Conservation (phyloP, 2,329 filamentous ascomycete species). For the Pseudogymnoascus sp. region DNA sequence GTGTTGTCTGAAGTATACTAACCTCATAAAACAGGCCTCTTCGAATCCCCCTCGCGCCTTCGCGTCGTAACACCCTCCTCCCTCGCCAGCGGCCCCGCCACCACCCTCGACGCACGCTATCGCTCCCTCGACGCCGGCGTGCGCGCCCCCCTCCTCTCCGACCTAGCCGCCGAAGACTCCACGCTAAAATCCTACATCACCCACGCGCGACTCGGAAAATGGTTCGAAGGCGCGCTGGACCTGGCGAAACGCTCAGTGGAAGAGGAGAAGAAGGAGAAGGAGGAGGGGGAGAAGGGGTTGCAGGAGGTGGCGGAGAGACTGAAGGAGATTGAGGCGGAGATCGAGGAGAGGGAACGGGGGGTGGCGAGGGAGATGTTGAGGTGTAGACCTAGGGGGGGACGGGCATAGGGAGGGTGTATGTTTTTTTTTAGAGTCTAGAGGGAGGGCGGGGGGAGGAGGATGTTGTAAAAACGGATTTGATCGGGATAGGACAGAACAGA, state of each 20-base stretch:
- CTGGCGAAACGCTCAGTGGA: slow-evolving; percentile 32
- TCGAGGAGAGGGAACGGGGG: slow-evolving; percentile 22
- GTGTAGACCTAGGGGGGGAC: slow-evolving; percentile 15
- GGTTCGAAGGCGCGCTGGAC: slow-evolving; percentile 43
- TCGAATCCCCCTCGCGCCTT: slow-evolving; percentile 35
- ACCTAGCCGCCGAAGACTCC: slow-evolving; percentile 66
- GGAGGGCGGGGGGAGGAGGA: background rate
- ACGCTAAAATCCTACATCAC: slow-evolving; percentile 56
- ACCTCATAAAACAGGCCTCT: slow-evolving; percentile 22
- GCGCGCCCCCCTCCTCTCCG: slow-evolving; percentile 58
- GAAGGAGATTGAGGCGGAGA: slow-evolving; percentile 20
- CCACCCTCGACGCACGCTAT: slow-evolving; percentile 52
- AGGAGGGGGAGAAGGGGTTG: slow-evolving; percentile 11
- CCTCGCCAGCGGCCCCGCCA: slow-evolving; percentile 31
- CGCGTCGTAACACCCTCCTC: slow-evolving; percentile 28
- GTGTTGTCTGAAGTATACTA: no score
- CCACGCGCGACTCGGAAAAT: slow-evolving; percentile 61
- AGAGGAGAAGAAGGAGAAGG: slow-evolving; percentile 23
- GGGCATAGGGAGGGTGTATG: background rate
- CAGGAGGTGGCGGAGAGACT: slow-evolving; percentile 17
- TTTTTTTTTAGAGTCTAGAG: background rate
- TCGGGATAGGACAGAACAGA: no score
- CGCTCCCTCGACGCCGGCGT: slow-evolving; percentile 53
- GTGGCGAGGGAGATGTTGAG: slow-evolving; percentile 21
- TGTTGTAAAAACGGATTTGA: no score